phyloP scores from a whole-genome alignment of 257 asterid genomes.

The Marsdenia floribunda region DNA sequence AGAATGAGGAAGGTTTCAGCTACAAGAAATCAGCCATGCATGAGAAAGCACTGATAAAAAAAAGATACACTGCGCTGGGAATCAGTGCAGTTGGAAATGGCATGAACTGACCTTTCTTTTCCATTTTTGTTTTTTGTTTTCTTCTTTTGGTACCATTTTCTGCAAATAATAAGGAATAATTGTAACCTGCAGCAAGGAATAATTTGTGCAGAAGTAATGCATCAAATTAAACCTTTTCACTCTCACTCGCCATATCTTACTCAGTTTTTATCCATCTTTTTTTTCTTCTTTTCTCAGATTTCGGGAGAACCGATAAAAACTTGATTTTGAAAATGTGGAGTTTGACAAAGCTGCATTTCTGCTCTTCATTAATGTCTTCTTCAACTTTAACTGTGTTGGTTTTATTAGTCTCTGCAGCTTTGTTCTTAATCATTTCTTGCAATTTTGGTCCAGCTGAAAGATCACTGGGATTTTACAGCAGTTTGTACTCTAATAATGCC shows the following conservation, averaged over 20 bases:
- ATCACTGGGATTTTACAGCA: slow-evolving; percentile 15
- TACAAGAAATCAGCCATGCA: slow-evolving; percentile 14
- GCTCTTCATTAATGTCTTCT: slow-evolving; percentile 3
- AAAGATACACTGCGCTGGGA: slow-evolving; percentile 10
- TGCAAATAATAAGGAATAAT: slow-evolving; percentile 18
- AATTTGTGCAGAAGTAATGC: slow-evolving; percentile 29
- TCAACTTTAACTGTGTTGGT: slow-evolving; percentile 18
- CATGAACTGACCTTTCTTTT: slow-evolving; percentile 3
- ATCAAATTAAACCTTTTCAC: slow-evolving; percentile 4
- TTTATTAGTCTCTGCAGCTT: slow-evolving; percentile 27
- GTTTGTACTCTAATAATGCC: slow-evolving; percentile 17
- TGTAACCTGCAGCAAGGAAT: slow-evolving; percentile 33
- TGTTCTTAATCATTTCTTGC: slow-evolving; percentile 20
- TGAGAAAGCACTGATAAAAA: not conserved
- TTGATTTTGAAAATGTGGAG: slow-evolving; percentile 26
- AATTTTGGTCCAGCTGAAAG: slow-evolving; percentile 23
- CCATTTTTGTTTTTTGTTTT: too few relatives aligned
- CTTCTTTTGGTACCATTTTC: not conserved
- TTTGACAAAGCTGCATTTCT: slow-evolving; percentile 22
- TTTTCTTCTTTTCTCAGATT: not conserved
- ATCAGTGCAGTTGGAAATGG: slow-evolving; percentile 2
- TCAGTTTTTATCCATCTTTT: not conserved
- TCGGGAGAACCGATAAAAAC: not conserved
- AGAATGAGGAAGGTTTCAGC: slow-evolving; percentile 5
- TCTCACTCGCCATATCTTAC: not conserved